Evolutionary conservation across 495 filamentous ascomycete species (phyloP).

Genomic region (Lophiotrema nucula): DNA sequence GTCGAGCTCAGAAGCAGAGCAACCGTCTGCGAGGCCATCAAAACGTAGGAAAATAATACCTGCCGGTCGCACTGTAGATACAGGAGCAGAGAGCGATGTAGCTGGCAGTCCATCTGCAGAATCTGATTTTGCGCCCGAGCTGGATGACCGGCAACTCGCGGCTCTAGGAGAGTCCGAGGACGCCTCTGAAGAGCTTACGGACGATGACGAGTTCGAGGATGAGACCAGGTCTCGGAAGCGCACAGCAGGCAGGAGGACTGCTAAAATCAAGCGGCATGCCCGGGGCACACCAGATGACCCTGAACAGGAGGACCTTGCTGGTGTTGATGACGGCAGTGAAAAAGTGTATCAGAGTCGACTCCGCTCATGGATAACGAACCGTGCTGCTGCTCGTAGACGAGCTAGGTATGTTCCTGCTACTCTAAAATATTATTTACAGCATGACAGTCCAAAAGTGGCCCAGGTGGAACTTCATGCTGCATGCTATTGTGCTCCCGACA

Average conservation of each 20-base stretch:
- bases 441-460: too few species aligned
- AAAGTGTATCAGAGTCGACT: conserved; percentile 75
- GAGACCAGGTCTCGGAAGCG: conserved; percentile 34
- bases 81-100: conserved; percentile 8
- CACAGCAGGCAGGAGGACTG: conserved; percentile 41
- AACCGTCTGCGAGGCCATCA: conserved; percentile 22
- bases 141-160: conserved; percentile 29
- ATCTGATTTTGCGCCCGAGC: conserved; percentile 35
- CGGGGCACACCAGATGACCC: conserved; percentile 36
- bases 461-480: too few species aligned
- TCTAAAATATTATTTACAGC: too few species aligned
- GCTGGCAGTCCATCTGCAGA: conserved; percentile 20
- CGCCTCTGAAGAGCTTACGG: conserved; percentile 34
- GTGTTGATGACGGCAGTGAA: conserved; percentile 91
- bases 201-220: conserved; percentile 50
- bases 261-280: conserved; percentile 31
- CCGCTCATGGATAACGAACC: conserved; percentile 66
- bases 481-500: too few species aligned
- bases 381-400: conserved; percentile 63
- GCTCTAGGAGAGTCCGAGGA: conserved; percentile 39
- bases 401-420: conserved; percentile 32
- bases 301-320: conserved; percentile 65
- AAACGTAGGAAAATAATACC: conserved; percentile 45
- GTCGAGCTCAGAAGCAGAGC: conserved; percentile 20
- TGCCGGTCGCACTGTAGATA: neutral